Base-by-base conservation (phyloP, 2,329 filamentous ascomycete genomes). In the Xylaria polymorpha region DNA sequence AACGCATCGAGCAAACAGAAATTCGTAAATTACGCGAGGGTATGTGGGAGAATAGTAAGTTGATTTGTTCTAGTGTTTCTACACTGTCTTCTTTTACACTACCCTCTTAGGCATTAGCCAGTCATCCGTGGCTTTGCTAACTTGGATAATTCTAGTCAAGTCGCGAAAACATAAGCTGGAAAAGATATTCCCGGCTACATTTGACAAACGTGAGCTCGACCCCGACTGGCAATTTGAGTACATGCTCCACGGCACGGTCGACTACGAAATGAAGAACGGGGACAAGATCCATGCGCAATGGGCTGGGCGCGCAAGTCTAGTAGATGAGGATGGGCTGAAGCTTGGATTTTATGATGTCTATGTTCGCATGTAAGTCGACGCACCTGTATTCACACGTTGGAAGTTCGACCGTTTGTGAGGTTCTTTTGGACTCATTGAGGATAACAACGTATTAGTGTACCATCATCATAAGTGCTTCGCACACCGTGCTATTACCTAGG, bases 171-270 rank as follows among this genome's bases (percentile, higher is more conserved):
- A 86, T 74, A 79, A 73, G 1, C 78, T 83, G 32, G 72, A 72
- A 37, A 82, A 82, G 72, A 81, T 84, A 8, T 85, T 84, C 65
- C 81, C 82, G 20, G 82, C 76, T 0, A 68, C 68, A 4, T 83
- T 83, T 64, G 71, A 50, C 7, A 20, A 6, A 20, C 43, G 25
- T 39, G 50, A 25, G 20, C 25, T 61, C 22, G 48, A 61, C 9
- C 62, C 65, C 62, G 48, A 62, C 46, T 7, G 63, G 55, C 22
- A 48, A 60, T 73, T 75, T 48, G 83, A 84, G 74, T 78, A 78
- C 46, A 80, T 79, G 78, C 60, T 80, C 3, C 70, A 74, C 43
- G 79, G 79, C 25, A 68, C 71, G 10, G 73, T 79, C 5, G 70
- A 73, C n/a, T 66, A 77, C 8, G 67, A 74, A 9, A 50, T 57